Evolutionary conservation across 768 basidiomycete species (phyloP).

Genomic region (Trametes gibbosa): DNA sequence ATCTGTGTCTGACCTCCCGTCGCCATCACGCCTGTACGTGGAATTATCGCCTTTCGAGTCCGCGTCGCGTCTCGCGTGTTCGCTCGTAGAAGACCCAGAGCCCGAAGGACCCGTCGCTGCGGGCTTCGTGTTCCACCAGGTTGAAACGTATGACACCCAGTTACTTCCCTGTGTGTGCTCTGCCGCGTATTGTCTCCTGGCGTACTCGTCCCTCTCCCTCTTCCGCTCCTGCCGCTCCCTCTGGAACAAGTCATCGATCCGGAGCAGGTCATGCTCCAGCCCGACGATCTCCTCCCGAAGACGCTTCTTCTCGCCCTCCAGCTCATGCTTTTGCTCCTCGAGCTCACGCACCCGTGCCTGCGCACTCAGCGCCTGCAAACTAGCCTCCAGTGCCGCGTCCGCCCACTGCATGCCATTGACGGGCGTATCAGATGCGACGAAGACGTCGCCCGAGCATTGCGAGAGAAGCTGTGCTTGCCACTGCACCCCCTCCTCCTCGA

Average conservation of each 20-base stretch:
- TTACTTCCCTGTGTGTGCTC: background rate
- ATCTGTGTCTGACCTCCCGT: too few species aligned
- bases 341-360: slow-evolving; percentile 41
- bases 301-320: slow-evolving; percentile 22
- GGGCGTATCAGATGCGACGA: slow-evolving; percentile 35
- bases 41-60: too few species aligned
- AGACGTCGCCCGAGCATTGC: slow-evolving; percentile 58
- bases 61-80: too few species aligned
- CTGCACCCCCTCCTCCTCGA: slow-evolving; percentile 43
- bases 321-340: slow-evolving; percentile 29
- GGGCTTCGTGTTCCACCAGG: too few species aligned
- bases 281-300: slow-evolving; percentile 7
- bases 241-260: slow-evolving; percentile 5
- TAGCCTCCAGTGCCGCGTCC: slow-evolving; percentile 47
- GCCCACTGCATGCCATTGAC: slow-evolving; percentile 26
- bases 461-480: slow-evolving; percentile 67
- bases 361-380: slow-evolving; percentile 44
- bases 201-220: background rate
- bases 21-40: too few species aligned
- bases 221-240: background rate
- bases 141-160: too few species aligned
- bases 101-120: too few species aligned
- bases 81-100: too few species aligned
- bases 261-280: slow-evolving; percentile 30
- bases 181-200: background rate